Base-by-base conservation (phyloP, 257 asterid species). In the Solanum ossicruentum region DNA sequence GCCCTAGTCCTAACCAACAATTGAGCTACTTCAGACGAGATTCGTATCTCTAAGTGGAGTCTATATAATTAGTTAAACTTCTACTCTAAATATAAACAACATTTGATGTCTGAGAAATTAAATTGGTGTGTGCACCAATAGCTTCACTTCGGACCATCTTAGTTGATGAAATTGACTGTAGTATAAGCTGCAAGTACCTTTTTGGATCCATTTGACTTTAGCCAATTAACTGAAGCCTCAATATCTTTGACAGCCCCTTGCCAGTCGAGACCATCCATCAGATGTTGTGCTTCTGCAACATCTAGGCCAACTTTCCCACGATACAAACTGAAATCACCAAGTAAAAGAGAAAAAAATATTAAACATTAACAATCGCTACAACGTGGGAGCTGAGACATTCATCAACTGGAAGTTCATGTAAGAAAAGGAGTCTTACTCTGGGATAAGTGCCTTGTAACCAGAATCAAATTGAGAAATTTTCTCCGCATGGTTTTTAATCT, bases 191-290 rank as follows among this genome's bases (percentile, higher is more conserved):
- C 47, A 12, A 13, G 43, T 49, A 96, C 99, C 98, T 97, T 97
- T 86, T 88, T 82, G 5, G 99, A 95, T 88, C 98, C 99, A 88
- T 95, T 97, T 49, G 92, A 93, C 89, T 94, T 97, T 18, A 95
- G 94, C 99, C 99, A 97, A 87, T 88, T 88, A 83, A 94, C 97
- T 8, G 99, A 97, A 84, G 98, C 98, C 87, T 95, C 97, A 28
- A 97, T 95, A 85, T 97, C 98, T 90, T 95, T 94, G 45, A 97
- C 91, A 21, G 98, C 99, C 43, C 98, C 98, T 90, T 92, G 94
- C 98, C 98, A 95, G 88, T 95, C 98, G 66, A 97, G 98, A 36
- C 97, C 99, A 36, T 92, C 97, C 97, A 97, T 91, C 90, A 97
- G 87, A 91, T 97, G 99, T 55, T 95, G 97, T 87, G 99, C 99